Evolutionary conservation across 495 filamentous ascomycete species (phyloP), one percentile per base, ranked within the genome.

Genomic region (Xylaria curta): DNA sequence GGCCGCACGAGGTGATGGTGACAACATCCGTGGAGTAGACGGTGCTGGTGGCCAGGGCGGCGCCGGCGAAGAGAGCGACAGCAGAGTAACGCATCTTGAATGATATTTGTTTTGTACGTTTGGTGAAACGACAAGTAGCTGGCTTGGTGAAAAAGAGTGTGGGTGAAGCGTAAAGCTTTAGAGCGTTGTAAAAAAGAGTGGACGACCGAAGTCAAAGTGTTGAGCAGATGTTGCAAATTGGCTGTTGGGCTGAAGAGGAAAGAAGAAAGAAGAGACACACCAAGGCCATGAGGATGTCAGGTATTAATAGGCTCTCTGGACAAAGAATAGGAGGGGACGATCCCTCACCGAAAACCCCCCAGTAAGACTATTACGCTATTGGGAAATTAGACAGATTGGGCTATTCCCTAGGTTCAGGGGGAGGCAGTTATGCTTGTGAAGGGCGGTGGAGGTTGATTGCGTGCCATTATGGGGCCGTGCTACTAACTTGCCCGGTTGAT

Each of bases 141-240:
- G 42, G 59, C 67, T 79, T 38, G 58, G 65, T 62, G 83, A 81
- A 31, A 83, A 80, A 80, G 67, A 76, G 78, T 77, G 58, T 19
- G 66, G 44, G 66, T 75, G 74, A 82, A 86, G 82, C 83, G 77
- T 70, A 72, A 81, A 81, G 80, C 78, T 82, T 79, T 69, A 75
- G 68, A 66, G 81, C 79, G 82, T 78, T 77, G 38, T 61, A 44
- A 71, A 71, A 85, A 87, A 87, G 86, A 87, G 78, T 89, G 86
- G 86, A 88, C 85, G 85, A 87, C 87, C 85, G 84, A 88, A 85
- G 86, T 85, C 86, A 85, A 86, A 81, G 80, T 79, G 42, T 75
- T 80, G 82, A 78, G 80, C 78, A 80, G 78, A 78, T 76, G 80
- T 73, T 81, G 81, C 78, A 76, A 81, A 80, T 85, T 87, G 87